Conservation (phyloP, 768 basidiomycete genomes). For the Scleroderma bovista region DNA sequence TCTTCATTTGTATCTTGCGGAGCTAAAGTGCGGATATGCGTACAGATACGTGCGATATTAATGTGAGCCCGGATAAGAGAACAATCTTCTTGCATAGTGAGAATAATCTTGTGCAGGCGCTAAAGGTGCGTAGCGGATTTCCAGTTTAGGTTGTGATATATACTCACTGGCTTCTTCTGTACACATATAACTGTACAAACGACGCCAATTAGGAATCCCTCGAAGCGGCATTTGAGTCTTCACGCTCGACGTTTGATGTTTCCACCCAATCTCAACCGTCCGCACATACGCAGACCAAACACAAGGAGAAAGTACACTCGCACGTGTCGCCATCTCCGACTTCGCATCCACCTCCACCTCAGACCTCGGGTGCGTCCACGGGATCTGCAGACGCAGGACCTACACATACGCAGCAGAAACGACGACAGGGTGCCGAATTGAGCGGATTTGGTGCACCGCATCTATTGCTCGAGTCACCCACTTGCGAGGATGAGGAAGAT, state of each 20-base stretch:
- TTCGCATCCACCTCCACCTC: background rate
- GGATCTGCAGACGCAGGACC: too few species aligned
- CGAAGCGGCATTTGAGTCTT: conserved; percentile 60
- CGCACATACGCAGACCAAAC: conserved; percentile 13
- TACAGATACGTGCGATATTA: conserved; percentile 80
- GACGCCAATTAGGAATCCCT: conserved; percentile 46
- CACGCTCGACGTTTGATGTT: conserved; percentile 71
- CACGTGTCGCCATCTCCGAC: background rate
- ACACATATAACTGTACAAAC: background rate
- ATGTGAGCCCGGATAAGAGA: conserved; percentile 96
- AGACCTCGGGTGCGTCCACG: background rate
- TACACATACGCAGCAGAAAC: background rate
- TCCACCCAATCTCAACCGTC: conserved; percentile 33
- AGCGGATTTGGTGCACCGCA: background rate
- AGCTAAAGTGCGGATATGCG: too few species aligned
- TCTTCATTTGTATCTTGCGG: background rate
- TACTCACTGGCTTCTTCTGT: too few species aligned
- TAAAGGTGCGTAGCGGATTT: conserved; percentile 77
- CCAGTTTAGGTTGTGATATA: too few species aligned
- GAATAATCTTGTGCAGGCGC: conserved; percentile 62
- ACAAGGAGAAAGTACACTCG: conserved; percentile 3
- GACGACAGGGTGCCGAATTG: background rate
- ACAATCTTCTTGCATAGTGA: conserved; percentile 91
- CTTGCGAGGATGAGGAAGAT: background rate
- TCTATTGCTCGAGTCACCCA: background rate